Conservation (phyloP, 106 monocot species). For the Triglochin maritima region DNA sequence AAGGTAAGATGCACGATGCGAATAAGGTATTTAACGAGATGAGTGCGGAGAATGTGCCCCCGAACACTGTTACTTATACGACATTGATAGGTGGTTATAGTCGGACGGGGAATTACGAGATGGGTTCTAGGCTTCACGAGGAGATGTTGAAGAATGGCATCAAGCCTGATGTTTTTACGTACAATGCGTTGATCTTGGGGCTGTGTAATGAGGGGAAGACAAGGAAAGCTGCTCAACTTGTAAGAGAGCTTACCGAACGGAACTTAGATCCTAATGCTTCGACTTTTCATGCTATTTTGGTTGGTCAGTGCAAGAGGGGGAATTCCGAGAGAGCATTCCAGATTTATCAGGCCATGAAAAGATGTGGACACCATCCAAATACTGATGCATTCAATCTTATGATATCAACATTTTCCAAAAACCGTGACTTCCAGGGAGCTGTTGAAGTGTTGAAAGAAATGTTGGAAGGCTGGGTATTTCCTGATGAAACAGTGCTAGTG, state of each 20-base stretch:
- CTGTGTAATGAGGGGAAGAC: slow-evolving; percentile 88
- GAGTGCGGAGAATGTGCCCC: slow-evolving; percentile 27
- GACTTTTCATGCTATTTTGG: slow-evolving; percentile 65
- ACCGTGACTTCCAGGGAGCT: slow-evolving; percentile 69
- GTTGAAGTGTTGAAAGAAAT: slow-evolving; percentile 55
- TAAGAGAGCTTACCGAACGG: slow-evolving; percentile 45
- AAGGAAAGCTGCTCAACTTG: slow-evolving; percentile 54
- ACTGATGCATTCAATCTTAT: slow-evolving; percentile 40
- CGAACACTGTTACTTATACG: slow-evolving; percentile 53
- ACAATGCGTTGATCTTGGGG: slow-evolving; percentile 65
- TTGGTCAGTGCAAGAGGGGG: slow-evolving; percentile 71
- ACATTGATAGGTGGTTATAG: slow-evolving; percentile 63
- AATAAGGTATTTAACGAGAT: slow-evolving; percentile 63
- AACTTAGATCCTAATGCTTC: slow-evolving; percentile 53
- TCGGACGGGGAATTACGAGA: slow-evolving; percentile 32
- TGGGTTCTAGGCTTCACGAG: slow-evolving; percentile 50
- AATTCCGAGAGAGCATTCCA: slow-evolving; percentile 88
- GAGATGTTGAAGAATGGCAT: slow-evolving; percentile 60
- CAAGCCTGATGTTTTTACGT: slow-evolving; percentile 60
- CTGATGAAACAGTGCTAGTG: slow-evolving; percentile 37
- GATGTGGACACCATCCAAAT: slow-evolving; percentile 45
- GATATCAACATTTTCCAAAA: slow-evolving; percentile 58
- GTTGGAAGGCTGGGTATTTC: slow-evolving; percentile 46
- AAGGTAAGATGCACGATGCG: slow-evolving; percentile 66
- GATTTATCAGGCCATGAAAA: slow-evolving; percentile 79